A percentile compares a stretch with the other conserved stretches of the same genome.
Evolutionary conservation across 768 basidiomycete genomes (phyloP).

Genomic region (Panellus pusillus): DNA sequence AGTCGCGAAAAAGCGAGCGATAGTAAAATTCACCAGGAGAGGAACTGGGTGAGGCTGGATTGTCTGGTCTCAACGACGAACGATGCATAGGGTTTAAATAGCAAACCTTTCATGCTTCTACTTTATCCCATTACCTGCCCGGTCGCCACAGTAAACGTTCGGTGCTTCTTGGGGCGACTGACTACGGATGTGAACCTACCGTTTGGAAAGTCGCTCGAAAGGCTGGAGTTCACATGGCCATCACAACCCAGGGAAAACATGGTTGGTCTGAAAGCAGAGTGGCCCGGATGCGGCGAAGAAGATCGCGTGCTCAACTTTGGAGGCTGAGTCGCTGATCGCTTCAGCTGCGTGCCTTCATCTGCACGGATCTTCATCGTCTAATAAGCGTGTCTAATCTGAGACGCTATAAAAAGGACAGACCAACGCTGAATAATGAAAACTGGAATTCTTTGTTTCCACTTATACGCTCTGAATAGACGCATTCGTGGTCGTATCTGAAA

Average conservation of each 20-base stretch:
- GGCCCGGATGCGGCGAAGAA: constrained; percentile 12
- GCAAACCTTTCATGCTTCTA: constrained; percentile 1
- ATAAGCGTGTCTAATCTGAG: too few relatives aligned
- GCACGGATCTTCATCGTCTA: constrained; percentile 10
- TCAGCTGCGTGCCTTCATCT: constrained; percentile 5
- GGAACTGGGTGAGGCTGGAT: background rate
- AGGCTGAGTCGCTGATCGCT: background rate
- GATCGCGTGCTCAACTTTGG: background rate
- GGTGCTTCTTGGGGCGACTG: constrained; percentile 21
- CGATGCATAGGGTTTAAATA: constrained; percentile 8
- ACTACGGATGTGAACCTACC: constrained; percentile 3
- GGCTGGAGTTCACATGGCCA: constrained; percentile 20
- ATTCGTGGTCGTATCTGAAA: too few relatives aligned
- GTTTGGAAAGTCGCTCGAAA: constrained; percentile 6
- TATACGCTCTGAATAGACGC: too few relatives aligned
- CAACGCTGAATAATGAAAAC: too few relatives aligned
- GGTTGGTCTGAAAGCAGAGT: constrained; percentile 3
- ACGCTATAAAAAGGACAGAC: too few relatives aligned
- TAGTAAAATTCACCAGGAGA: background rate
- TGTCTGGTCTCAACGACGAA: background rate
- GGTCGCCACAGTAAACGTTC: constrained; percentile 8
- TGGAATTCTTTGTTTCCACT: too few relatives aligned
- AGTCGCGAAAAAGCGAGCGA: too few relatives aligned
- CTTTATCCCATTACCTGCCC: constrained; percentile 15
- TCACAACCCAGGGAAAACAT: constrained; percentile 16